Evolutionary conservation across 2,329 filamentous ascomycete genomes (phyloP), one percentile per base, ranked within the genome.

Genomic region (Trichothecium sympodiale): DNA sequence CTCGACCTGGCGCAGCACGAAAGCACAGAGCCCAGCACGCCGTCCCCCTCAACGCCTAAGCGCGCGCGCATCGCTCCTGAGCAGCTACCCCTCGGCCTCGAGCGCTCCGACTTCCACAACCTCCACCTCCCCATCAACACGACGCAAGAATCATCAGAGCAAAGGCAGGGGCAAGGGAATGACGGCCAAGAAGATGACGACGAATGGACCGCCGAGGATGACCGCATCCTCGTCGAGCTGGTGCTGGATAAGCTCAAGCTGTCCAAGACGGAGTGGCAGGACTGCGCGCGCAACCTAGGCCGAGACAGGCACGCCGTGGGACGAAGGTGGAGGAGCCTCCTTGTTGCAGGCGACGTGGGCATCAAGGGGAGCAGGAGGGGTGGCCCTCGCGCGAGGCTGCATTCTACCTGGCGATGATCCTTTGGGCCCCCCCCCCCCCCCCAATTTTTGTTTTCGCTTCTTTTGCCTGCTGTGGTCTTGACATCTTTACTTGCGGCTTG

Each of bases 241-340:
- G 74, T 82, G 28, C 61, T 81, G 5, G 74, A 78, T 51, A 80
- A 80, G 59, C 62, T 81, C 37, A 71, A 71, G 55, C 62, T 82
- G 16, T 69, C 68, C 45, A 78, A 74, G 55, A 64, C 67, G 34
- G 75, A 81, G 39, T 80, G 76, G 77, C 72, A 78, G 40, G 76
- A 81, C 50, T 80, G 76, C 52, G 77, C 76, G 30, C 64, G 74
- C 40, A 75, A 64, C 44, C 60, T 81, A 7, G 76, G 77, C 41
- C 74, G 69, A 46, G 74, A 79, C 54, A 62, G 71, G 35, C 60
- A 65, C 39, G 71, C 65, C 40, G 61, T 79, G 31, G 69, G 68
- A 29, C 61, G 67, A 34, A 60, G 77, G 46, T 82, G 77, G 77
- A 76, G 71, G 61, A 77, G 67, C 38, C 57, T 82, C 26, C 67